Percentiles rank a stretch among this genome's conserved stretches.
Conservation (phyloP, 257 asterid genomes). For the Rhazya stricta region DNA sequence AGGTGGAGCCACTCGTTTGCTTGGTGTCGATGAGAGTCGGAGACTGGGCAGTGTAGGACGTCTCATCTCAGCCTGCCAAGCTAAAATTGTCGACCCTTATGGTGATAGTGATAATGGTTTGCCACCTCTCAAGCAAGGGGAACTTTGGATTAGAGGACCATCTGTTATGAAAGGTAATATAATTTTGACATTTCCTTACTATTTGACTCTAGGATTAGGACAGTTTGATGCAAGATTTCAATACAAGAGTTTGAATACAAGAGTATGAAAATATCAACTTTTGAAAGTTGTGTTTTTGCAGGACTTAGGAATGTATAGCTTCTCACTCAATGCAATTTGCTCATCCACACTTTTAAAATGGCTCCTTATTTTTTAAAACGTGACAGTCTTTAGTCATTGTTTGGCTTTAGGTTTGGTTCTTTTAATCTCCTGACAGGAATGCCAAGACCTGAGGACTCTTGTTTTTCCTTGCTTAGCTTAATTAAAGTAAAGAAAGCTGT, state of each 20-base stretch:
- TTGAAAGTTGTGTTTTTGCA: neutral
- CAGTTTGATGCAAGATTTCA: neutral
- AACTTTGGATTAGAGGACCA: conserved; percentile 59
- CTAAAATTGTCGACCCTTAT: conserved; percentile 47
- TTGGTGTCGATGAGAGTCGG: conserved; percentile 30
- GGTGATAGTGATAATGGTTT: conserved; percentile 31
- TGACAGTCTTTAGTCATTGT: neutral
- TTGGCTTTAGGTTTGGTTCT: neutral
- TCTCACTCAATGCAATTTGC: no score
- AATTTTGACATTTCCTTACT: neutral
- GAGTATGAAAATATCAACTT: neutral
- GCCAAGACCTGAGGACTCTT: neutral
- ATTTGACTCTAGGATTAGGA: neutral
- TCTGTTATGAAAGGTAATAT: conserved; percentile 51
- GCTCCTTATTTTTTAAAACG: neutral
- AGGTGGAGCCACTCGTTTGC: conserved; percentile 31
- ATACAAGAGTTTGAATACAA: no score
- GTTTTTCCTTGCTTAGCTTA: neutral
- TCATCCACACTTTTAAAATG: neutral
- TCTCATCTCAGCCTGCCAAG: conserved; percentile 28
- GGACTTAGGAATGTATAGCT: neutral
- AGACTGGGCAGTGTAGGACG: conserved; percentile 47
- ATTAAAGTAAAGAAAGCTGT: neutral
- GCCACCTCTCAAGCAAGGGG: conserved; percentile 52
- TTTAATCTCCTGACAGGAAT: neutral